phyloP scores from a whole-genome alignment of 306 rosid species.

The Lathyrus sativus region DNA sequence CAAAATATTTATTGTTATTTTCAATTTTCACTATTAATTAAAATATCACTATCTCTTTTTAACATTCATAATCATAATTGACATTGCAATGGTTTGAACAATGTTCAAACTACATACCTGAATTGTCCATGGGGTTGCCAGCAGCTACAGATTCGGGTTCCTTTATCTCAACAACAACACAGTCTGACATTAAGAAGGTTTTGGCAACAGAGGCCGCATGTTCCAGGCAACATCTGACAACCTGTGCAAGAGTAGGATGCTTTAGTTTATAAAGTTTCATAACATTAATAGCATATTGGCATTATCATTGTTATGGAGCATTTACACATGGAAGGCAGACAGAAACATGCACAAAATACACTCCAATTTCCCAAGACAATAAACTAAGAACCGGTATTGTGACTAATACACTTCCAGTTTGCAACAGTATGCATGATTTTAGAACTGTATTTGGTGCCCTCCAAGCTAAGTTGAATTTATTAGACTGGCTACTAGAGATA shows the following conservation, averaged over 20 bases:
- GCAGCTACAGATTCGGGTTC: constrained; percentile 79
- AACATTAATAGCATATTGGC: not conserved
- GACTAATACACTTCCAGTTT: not conserved
- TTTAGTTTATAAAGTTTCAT: constrained; percentile 2
- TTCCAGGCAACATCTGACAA: constrained; percentile 97
- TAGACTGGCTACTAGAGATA: not conserved
- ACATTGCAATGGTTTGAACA: not conserved
- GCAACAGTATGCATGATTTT: not conserved
- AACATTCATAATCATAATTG: not conserved
- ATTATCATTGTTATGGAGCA: not conserved
- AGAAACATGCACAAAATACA: not conserved
- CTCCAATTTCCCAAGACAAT: not conserved
- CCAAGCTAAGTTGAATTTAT: not conserved
- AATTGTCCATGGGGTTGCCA: constrained; percentile 92
- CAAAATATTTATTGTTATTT: not conserved
- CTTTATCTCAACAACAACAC: constrained; percentile 98
- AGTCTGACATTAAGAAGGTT: constrained; percentile 96
- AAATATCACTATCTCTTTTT: not conserved
- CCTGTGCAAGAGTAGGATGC: constrained; percentile 46
- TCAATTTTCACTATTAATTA: not conserved
- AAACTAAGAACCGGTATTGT: not conserved
- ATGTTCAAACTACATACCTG: constrained; percentile 57
- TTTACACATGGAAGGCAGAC: not conserved
- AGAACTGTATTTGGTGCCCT: not conserved
- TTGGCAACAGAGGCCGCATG: constrained; percentile 97